Evolutionary conservation across 225 moss, liverwort and hornwort species (phyloP), one percentile per base, ranked within the genome.

Genomic region (Takakia lepidozioides): DNA sequence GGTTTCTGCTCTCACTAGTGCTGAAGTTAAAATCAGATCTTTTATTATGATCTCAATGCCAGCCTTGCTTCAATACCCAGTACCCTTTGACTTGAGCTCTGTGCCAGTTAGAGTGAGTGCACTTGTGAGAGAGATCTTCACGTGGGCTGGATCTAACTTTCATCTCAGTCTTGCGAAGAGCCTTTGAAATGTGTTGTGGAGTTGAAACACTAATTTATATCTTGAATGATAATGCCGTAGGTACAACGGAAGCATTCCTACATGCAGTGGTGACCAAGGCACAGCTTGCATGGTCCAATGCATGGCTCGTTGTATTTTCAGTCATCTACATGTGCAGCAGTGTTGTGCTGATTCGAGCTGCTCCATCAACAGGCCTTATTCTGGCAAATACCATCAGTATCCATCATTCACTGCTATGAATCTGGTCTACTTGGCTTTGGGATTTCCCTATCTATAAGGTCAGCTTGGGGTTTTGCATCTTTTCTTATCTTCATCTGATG

Each of bases 301-400:
- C 50, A 5, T 91, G 87, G 98, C 59, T 98, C 57, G 67, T 80
- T 15, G 49, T 64, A 2, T 98, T 85, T 38, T 98, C 98, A 3
- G 10, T 81, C 8, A 56, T 87, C 2, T 87, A 91, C 69, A 81
- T 98, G 84, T 58, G 71, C 61, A 70, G 87, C 38, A 87, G 87
- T 54, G 87, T 98, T 51, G 13, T 81, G 25, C 58, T 98, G 16
- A 70, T 91, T 36, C 55, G 64, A 38, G 63, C 64, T 57, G 85
- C 85, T 15, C 91, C 91, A 40, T 98, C 90, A 15, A 74, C 69
- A 51, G 98, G 98, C 20, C 87, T 98, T 32, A 98, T 98, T 57
- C 46, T 87, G 54, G 98, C 91, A 2, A 91, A 91, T 54, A 64
- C 75, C 51, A 60, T 85, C 60, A 91, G 92, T 92, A 92, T 92